These are phyloP conservation scores for Kockiozyma suomiensis DNA, from an alignment of 805 yeast species.

Conservation along the genomic window DNA sequence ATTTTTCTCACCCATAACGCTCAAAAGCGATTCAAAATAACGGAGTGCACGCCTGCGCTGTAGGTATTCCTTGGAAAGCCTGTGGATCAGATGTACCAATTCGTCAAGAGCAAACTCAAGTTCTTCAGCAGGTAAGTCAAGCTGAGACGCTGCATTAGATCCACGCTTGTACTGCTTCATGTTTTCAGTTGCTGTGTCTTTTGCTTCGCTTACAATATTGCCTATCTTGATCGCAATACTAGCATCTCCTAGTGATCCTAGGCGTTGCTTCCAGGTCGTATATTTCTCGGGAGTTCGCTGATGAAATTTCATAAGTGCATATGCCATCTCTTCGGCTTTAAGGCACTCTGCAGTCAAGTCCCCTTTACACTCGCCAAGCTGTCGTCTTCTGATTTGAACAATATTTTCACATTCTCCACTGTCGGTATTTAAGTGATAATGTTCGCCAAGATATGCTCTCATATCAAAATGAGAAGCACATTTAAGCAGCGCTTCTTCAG, in stretches of 20 bases:
- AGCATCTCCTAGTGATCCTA: constrained; percentile 9
- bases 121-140: constrained; percentile 2
- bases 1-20: neutral
- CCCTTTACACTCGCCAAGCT: constrained; percentile 4
- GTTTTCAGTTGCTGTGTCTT: neutral
- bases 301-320: neutral
- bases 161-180: neutral
- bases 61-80: constrained; percentile 11
- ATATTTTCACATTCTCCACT: constrained; percentile 10
- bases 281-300: neutral
- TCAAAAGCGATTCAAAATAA: constrained; percentile 2
- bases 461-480: constrained; percentile 17
- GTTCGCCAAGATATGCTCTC: neutral
- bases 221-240: neutral
- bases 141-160: neutral
- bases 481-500: constrained; percentile 18
- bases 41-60: constrained; percentile 7
- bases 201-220: neutral
- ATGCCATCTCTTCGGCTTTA: constrained; percentile 10
- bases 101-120: constrained; percentile 6
- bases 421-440: neutral
- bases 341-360: neutral
- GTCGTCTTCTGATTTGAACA: neutral
- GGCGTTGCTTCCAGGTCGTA: constrained; percentile 5
- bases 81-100: constrained; percentile 2